Conservation (phyloP, 2,329 filamentous ascomycete genomes). For the Rhinocladiella mackenziei region DNA sequence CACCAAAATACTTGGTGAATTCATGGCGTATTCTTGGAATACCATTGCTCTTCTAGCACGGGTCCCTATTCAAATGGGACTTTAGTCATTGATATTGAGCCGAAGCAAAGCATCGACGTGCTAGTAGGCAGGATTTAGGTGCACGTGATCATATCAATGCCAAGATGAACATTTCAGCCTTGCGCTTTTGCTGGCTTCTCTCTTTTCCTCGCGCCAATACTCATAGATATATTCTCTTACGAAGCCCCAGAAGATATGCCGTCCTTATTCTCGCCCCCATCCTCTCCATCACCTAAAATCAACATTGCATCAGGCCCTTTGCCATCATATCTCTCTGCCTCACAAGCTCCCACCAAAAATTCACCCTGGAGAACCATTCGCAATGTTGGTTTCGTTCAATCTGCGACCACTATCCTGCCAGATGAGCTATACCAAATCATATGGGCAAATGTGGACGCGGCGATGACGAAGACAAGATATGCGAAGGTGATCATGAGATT, state of each 20-base stretch:
- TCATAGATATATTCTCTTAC: not conserved
- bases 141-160: too few species aligned
- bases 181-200: too few species aligned
- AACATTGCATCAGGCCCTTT: constrained; percentile 62
- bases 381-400: constrained; percentile 64
- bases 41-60: too few species aligned
- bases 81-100: too few species aligned
- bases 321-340: constrained; percentile 60
- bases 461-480: constrained; percentile 50
- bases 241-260: constrained; percentile 4
- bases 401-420: constrained; percentile 68
- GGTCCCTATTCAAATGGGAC: too few species aligned
- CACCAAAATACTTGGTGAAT: too few species aligned
- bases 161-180: too few species aligned
- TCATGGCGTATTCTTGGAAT: too few species aligned
- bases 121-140: too few species aligned
- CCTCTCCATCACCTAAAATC: constrained; percentile 35
- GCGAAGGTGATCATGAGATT: constrained; percentile 69
- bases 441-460: constrained; percentile 49
- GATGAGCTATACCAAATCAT: constrained; percentile 41
- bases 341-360: constrained; percentile 66
- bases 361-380: constrained; percentile 71
- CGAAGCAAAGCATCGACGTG: too few species aligned
- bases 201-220: too few species aligned
- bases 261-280: constrained; percentile 1